These are phyloP conservation scores for Lentinula sp. DNA, from an alignment of 768 basidiomycete genomes.

Conservation along the genomic window DNA sequence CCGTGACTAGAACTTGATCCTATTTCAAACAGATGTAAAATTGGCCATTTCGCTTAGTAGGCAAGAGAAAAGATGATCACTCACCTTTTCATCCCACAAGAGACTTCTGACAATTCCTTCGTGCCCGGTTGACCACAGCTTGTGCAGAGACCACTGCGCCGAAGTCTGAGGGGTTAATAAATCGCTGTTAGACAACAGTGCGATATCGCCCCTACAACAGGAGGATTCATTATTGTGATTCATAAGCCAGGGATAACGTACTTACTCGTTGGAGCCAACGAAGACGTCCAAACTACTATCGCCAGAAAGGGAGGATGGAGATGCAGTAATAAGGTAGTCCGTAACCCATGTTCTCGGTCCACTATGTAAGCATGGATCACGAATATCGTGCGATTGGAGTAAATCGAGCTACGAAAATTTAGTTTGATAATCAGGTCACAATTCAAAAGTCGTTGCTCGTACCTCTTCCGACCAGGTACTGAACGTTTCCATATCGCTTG, in stretches of 20 bases:
- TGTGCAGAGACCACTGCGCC: constrained; percentile 43
- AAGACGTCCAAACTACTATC: constrained; percentile 46
- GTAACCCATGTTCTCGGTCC: constrained; percentile 65
- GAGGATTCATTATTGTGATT: background rate
- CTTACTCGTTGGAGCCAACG: constrained; percentile 71
- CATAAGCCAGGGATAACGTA: constrained; percentile 4
- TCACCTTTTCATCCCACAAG: constrained; percentile 50
- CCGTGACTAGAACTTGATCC: constrained; percentile 38
- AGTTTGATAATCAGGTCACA: background rate
- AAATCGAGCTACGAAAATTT: constrained; percentile 47
- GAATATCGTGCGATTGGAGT: constrained; percentile 53
- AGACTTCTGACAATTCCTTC: constrained; percentile 50
- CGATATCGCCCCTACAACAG: constrained; percentile 47
- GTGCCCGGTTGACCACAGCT: constrained; percentile 51
- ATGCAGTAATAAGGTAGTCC: constrained; percentile 61
- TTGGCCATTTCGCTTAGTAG: background rate
- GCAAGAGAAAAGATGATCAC: background rate
- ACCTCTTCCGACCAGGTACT: constrained; percentile 79
- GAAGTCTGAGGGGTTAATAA: constrained; percentile 21
- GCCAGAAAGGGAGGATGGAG: constrained; percentile 18
- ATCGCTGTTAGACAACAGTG: constrained; percentile 42
- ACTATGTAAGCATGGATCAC: constrained; percentile 54
- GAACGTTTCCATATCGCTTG: constrained; percentile 94
- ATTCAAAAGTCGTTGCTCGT: constrained; percentile 5
- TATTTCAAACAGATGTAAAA: constrained; percentile 11